These are phyloP conservation scores for Zasmidium citrigriseum DNA, from an alignment of 2,329 filamentous ascomycete genomes.

Conservation along the genomic window DNA sequence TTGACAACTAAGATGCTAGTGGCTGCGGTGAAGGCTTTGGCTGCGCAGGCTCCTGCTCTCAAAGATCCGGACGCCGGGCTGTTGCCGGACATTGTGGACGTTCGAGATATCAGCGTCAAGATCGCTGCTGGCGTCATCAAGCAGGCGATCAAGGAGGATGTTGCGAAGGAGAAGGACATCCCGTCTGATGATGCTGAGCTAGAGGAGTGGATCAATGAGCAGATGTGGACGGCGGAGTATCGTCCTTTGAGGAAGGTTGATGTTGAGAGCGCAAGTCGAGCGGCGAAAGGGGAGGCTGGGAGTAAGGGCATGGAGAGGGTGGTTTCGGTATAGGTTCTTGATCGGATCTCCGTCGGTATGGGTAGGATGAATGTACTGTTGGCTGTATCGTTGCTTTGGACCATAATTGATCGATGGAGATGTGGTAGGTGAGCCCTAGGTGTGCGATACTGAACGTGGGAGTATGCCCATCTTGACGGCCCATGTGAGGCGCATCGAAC, in stretches of 20 bases:
- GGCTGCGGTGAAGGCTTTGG: slow-evolving; percentile 73
- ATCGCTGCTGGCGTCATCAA: slow-evolving; percentile 76
- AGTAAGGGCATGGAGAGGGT: slow-evolving; percentile 4
- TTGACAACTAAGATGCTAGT: slow-evolving; percentile 80
- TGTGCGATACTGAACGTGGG: too few relatives aligned
- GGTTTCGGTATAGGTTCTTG: not conserved
- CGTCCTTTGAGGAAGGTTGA: slow-evolving; percentile 42
- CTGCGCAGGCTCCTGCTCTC: slow-evolving; percentile 70
- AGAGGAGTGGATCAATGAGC: slow-evolving; percentile 71
- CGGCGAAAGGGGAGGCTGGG: slow-evolving; percentile 9
- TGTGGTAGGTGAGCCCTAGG: too few relatives aligned
- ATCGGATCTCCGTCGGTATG: too few relatives aligned
- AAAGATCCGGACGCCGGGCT: slow-evolving; percentile 65
- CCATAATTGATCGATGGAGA: too few relatives aligned
- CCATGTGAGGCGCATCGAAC: not conserved
- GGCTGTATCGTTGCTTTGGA: too few relatives aligned
- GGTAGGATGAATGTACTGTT: too few relatives aligned
- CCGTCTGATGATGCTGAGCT: slow-evolving; percentile 58
- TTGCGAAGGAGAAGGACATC: slow-evolving; percentile 67
- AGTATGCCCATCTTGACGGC: not conserved
- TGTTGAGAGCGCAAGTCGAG: slow-evolving; percentile 4
- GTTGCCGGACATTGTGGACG: slow-evolving; percentile 73
- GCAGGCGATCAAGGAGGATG: slow-evolving; percentile 67
- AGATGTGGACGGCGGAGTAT: slow-evolving; percentile 79
- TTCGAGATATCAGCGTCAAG: slow-evolving; percentile 73